Conservation (phyloP, 1,139 yeast genomes). For the Blastobotrys apis region DNA sequence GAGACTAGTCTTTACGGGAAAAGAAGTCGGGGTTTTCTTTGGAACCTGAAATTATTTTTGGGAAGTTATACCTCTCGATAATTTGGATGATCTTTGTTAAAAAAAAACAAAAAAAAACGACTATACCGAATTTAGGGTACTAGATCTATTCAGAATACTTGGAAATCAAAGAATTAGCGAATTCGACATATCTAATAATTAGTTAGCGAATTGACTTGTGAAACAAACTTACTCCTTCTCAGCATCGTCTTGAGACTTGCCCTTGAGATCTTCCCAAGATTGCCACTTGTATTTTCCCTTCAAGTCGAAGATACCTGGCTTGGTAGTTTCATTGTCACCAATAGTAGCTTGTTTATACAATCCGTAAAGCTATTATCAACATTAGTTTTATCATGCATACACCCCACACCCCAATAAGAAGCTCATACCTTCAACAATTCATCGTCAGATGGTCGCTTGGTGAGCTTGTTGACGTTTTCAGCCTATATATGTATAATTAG, state of each 20-base stretch:
- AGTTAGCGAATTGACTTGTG: conserved; percentile 1
- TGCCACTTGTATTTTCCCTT: conserved; percentile 98
- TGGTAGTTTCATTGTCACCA: conserved; percentile 84
- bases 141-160: conserved; percentile 7
- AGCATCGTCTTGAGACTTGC: conserved; percentile 84
- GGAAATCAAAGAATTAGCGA: conserved; percentile 19
- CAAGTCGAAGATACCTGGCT: conserved; percentile 81
- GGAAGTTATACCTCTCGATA: no score
- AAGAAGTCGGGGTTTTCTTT: no score
- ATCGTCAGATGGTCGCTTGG: conserved; percentile 78
- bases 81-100: neutral
- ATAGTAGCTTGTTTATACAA: conserved; percentile 95
- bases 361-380: conserved; percentile 55
- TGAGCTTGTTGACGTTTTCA: conserved; percentile 66
- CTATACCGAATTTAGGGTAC: neutral
- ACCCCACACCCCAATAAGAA: no score
- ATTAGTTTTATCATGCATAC: no score
- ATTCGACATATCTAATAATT: conserved; percentile 18
- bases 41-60: no score
- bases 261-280: conserved; percentile 87
- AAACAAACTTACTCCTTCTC: conserved; percentile 55
- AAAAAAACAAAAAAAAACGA: neutral
- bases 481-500: conserved; percentile 46
- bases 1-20: no score
- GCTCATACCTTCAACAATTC: conserved; percentile 56